Base-by-base conservation (phyloP, 495 filamentous ascomycete genomes). In the Ramalina intermedia region DNA sequence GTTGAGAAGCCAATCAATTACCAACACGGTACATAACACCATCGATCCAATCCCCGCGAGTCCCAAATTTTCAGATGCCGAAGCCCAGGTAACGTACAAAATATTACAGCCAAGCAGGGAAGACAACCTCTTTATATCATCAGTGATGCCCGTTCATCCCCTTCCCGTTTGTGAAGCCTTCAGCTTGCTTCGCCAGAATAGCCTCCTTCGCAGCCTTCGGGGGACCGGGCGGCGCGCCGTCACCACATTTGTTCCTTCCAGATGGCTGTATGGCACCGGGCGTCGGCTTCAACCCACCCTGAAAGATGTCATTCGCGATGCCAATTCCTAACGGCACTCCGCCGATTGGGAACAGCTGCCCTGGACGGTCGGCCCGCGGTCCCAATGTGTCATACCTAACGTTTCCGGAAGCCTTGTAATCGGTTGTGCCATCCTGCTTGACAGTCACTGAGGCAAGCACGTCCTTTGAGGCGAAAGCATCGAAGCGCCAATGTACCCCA, bases 261-360 rank as follows among this genome's bases (percentile, higher is more conserved):
- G 23, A 36, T 23, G 53, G 61, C 50, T 63, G 60, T 23, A 43
- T 29, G 14, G 44, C 40, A 41, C 26, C 14, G n/a, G 60, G 60
- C 37, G 61, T 60, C 9, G 60, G 61, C 49, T 55, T 58, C 39
- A 63, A 43, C 18, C 50, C 49, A 23, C 52, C 55, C 41, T 54
- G 27, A 40, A 63, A 64, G 47, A 66, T 61, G 43, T 66, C 61
- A 54, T 65, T 61, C 20, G 63, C 63, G 50, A 66, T 61, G 8
- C 55, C 55, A 17, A 66, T 65, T 0, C 63, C 63, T 54, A 66
- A 47, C 39, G 63, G 63, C 17, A 66, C 56, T 7, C 63, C 63
- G 8, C 63, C 61, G 17, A 66, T 53, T 1, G 63, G 63, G 47
- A 59, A 62, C 43, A 58, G 9, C 43, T 55, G 36, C 6, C 53